Base-by-base conservation (phyloP, 2,329 filamentous ascomycete genomes). In the Harringtonia aguacate region DNA sequence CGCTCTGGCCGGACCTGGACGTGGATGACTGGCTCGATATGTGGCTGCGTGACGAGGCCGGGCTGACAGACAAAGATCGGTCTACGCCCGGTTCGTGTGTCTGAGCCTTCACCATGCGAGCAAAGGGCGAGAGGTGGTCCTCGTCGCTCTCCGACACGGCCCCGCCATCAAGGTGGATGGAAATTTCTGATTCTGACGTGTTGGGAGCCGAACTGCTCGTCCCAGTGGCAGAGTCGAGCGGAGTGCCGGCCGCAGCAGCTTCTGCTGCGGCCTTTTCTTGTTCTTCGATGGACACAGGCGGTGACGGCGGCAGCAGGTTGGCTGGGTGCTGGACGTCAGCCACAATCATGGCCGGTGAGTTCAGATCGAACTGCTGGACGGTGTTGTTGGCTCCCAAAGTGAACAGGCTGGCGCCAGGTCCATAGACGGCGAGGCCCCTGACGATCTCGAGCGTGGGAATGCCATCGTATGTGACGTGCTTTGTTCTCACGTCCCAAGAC, bases 401-500 rank as follows among this genome's bases (percentile, higher is more conserved):
- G 64, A 98, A 98, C 21, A 98, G 73, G 8, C 78, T 85, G n/a
- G 90, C 90, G 8, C 84, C 88, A 1, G 89, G 84, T 2, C 90
- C 92, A 61, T 92, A 94, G 48, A 89, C 84, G 36, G 89, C 84
- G 36, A 98, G 74, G 15, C 86, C 90, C 50, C 77, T 77, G 46
- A 95, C 77, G 52, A 83, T 79, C 31, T 92, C 82, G 8, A 89
- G 72, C 2, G 88, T 95, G 7, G 89, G 88, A 45, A 97, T 85
- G 46, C 77, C 75, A 56, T 95, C 89, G 62, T 81, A 94, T 4
- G 87, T 89, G 53, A 98, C 88, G 58, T 94, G 83, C 61, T 97
- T 97, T n/a, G 92, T 98, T 50, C 89, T 78, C 36, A 98, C 92
- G 69, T 98, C 92, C 90, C 92, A 98, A 46, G 88, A 84, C 55